These are phyloP conservation scores for Raffaelea deltoideospora DNA, from an alignment of 2,329 filamentous ascomycete genomes.

Conservation along the genomic window DNA sequence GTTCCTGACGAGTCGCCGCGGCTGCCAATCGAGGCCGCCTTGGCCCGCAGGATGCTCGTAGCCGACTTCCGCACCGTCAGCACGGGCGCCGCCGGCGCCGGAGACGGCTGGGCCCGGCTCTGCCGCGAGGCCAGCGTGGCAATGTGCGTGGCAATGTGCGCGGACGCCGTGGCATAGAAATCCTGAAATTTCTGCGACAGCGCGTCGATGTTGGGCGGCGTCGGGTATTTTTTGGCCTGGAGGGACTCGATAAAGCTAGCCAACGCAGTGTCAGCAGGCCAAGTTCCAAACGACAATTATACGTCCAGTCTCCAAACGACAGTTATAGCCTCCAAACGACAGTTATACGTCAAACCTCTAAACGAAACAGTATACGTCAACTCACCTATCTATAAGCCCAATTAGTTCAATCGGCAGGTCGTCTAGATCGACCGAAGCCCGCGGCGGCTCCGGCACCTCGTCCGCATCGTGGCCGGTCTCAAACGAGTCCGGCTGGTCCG, in stretches of 20 bases:
- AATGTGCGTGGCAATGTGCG: slow-evolving; percentile 77
- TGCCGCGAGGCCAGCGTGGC: slow-evolving; percentile 62
- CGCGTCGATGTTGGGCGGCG: slow-evolving; percentile 68
- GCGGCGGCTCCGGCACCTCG: slow-evolving; percentile 28
- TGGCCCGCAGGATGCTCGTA: slow-evolving; percentile 39
- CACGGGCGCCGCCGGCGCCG: slow-evolving; percentile 37
- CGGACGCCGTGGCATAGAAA: slow-evolving; percentile 70
- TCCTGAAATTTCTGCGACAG: slow-evolving; percentile 84
- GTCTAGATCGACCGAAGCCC: slow-evolving; percentile 58
- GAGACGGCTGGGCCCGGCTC: slow-evolving; percentile 54
- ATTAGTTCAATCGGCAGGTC: slow-evolving; percentile 89
- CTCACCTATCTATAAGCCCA: slow-evolving; percentile 73
- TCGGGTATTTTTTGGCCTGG: slow-evolving; percentile 70
- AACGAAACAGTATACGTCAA: neutral
- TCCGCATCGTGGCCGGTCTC: slow-evolving; percentile 30
- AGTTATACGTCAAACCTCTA: no score
- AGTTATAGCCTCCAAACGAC: no score
- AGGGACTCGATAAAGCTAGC: slow-evolving; percentile 79
- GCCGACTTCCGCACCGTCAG: slow-evolving; percentile 40
- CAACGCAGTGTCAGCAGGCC: slow-evolving; percentile 1
- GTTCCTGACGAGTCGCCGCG: slow-evolving; percentile 35
- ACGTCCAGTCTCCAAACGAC: no score
- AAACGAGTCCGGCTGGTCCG: slow-evolving; percentile 29
- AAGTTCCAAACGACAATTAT: no score
- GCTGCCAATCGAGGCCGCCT: slow-evolving; percentile 34